Evolutionary conservation across 495 filamentous ascomycete species (phyloP), one percentile per base, ranked within the genome.

Genomic region (Aspergillus affinis): DNA sequence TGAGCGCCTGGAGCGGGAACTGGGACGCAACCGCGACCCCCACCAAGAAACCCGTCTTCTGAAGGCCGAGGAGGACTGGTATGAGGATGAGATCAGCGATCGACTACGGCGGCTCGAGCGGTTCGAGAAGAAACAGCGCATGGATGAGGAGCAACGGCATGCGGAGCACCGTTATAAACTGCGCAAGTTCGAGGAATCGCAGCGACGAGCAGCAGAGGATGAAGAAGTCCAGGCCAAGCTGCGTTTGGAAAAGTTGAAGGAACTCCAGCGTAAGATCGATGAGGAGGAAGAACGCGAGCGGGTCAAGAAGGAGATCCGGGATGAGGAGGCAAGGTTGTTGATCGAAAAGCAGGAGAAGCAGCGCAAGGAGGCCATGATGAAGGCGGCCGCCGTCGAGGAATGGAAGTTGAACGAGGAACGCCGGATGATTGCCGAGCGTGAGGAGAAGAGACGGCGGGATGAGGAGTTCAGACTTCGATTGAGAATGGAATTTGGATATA

Each of bases 341-440:
- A 57, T 69, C 18, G 73, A 75, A 30, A 71, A 75, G 41, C 72
- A 79, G 51, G 67, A 78, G 65, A 72, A 67, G 63, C 74, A 69
- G 26, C 76, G 73, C 9, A 73, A 81, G 57, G 74, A 84, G 62
- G 74, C 78, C 17, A 72, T 77, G 60, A 76, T 87, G 65, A 81
- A 80, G 69, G 62, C 70, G 51, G 79, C 81, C 62, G 75, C 75
- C 0, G 75, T 85, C 57, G 76, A 84, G 13, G 82, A 90, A 71
- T 81, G 77, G 65, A 78, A 85, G 55, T 73, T 81, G 49, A 78
- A 82, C 52, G 85, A 89, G 69, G 74, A 75, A 58, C 67, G 73
- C 8, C 67, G 65, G 0, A 67, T 56, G 48, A 63, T 65, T 19
- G 62, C 56, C 18, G 59, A 70, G 55, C 65, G 61, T 5, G 69